phyloP scores from a whole-genome alignment of 2,329 filamentous ascomycete species.

The Verticillium klebahnii region DNA sequence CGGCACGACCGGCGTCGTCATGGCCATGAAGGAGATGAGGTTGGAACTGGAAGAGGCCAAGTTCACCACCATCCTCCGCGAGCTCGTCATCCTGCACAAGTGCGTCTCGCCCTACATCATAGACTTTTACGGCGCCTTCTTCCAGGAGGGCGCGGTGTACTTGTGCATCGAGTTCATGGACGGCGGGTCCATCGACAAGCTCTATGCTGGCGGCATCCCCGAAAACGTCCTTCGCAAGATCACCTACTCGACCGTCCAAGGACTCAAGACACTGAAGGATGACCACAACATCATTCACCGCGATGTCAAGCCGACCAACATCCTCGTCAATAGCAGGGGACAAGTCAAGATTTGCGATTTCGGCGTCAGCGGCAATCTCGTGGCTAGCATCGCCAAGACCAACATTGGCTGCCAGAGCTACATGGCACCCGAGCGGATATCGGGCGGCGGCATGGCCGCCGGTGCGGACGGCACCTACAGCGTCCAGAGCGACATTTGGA shows the following conservation, averaged over 20 bases:
- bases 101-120: conserved; percentile 96
- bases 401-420: conserved; percentile 99
- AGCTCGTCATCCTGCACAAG: conserved; percentile 91
- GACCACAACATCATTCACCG: conserved; percentile 99
- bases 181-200: conserved; percentile 92
- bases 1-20: conserved; percentile 68
- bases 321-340: conserved; percentile 81
- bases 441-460: conserved; percentile 73
- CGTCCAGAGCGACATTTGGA: conserved; percentile 98
- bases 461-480: conserved; percentile 84
- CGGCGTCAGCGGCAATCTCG: conserved; percentile 91
- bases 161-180: conserved; percentile 99
- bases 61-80: conserved; percentile 95
- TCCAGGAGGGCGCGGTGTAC: conserved; percentile 97
- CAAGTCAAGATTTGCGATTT: conserved; percentile 99
- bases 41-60: conserved; percentile 95
- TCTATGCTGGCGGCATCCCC: conserved; percentile 86
- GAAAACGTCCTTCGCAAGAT: conserved; percentile 88
- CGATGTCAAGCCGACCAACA: conserved; percentile 99
- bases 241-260: conserved; percentile 82
- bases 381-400: conserved; percentile 95
- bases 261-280: conserved; percentile 89
- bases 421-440: conserved; percentile 96
- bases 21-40: conserved; percentile 99
- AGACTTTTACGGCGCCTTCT: conserved; percentile 98